Conservation (phyloP, 805 yeast genomes). For the Limtongia smithiae region DNA sequence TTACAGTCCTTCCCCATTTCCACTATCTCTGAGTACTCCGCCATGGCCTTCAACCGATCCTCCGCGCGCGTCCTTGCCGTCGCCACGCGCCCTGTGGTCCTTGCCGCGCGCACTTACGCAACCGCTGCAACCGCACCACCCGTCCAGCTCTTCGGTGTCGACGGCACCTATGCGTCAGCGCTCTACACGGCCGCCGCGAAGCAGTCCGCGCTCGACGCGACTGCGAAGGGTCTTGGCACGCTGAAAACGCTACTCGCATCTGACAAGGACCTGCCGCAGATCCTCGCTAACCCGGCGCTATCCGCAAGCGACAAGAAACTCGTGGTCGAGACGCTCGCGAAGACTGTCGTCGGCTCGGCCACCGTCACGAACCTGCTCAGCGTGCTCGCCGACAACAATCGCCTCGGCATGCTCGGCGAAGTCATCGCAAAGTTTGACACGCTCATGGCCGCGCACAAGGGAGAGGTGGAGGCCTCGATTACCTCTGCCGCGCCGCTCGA, state of each 20-base stretch:
- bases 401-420: constrained; percentile 65
- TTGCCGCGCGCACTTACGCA: constrained; percentile 22
- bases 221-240: constrained; percentile 60
- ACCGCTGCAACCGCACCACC: constrained; percentile 67
- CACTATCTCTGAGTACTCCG: no score
- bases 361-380: constrained; percentile 73
- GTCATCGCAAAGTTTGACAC: constrained; percentile 68
- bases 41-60: constrained; percentile 17
- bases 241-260: constrained; percentile 52
- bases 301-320: constrained; percentile 67
- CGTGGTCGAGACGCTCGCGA: constrained; percentile 59
- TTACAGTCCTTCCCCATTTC: no score
- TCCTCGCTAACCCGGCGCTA: constrained; percentile 79
- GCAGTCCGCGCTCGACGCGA: constrained; percentile 68
- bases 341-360: constrained; percentile 52
- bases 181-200: constrained; percentile 87
- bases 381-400: constrained; percentile 91
- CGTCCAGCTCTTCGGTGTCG: constrained; percentile 88
- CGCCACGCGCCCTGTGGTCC: constrained; percentile 15
- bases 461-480: constrained; percentile 88
- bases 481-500: constrained; percentile 84
- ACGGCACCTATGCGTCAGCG: constrained; percentile 96
- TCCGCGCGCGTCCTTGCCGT: constrained; percentile 17
- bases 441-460: constrained; percentile 84
- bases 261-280: constrained; percentile 61